phyloP scores from a whole-genome alignment of 2,329 filamentous ascomycete genomes.

The Chaetomiaceae sp. region DNA sequence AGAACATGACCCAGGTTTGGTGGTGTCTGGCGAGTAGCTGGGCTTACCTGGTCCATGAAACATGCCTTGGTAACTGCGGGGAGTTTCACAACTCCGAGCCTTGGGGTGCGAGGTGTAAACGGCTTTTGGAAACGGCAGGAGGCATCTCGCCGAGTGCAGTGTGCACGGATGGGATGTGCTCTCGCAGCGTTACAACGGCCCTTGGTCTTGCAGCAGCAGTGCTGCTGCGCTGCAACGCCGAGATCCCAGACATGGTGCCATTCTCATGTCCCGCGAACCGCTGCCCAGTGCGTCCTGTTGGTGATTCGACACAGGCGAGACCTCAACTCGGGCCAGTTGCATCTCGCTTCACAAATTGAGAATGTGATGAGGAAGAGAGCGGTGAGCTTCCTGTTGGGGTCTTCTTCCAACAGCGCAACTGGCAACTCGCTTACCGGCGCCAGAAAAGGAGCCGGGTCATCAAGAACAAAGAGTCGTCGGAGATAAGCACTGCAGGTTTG shows the following conservation, averaged over 20 bases:
- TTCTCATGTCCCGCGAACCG: background rate
- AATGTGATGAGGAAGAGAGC: background rate
- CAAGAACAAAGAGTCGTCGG: too few species aligned
- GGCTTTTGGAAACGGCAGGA: too few species aligned
- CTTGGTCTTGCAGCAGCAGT: constrained; percentile 1
- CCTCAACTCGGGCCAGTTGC: background rate
- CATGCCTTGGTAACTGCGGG: too few species aligned
- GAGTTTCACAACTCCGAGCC: too few species aligned
- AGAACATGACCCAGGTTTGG: too few species aligned
- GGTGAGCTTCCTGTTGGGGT: background rate
- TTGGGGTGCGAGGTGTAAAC: too few species aligned
- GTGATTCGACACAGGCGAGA: constrained; percentile 1
- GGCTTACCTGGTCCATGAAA: too few species aligned
- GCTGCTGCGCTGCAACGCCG: constrained; percentile 8
- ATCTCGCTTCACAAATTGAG: background rate
- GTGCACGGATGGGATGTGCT: background rate
- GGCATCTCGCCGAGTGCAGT: too few species aligned
- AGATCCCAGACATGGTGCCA: constrained; percentile 10
- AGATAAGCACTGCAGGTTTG: background rate
- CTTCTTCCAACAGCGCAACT: background rate
- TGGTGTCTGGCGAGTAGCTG: too few species aligned
- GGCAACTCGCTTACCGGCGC: background rate
- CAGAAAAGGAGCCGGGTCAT: background rate
- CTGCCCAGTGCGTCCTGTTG: constrained; percentile 1
- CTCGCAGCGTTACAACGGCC: constrained; percentile 6